A percentile compares a stretch with the other conserved stretches of the same genome.
Evolutionary conservation across 768 basidiomycete genomes (phyloP).

Genomic region (Leucosporidium scottii): DNA sequence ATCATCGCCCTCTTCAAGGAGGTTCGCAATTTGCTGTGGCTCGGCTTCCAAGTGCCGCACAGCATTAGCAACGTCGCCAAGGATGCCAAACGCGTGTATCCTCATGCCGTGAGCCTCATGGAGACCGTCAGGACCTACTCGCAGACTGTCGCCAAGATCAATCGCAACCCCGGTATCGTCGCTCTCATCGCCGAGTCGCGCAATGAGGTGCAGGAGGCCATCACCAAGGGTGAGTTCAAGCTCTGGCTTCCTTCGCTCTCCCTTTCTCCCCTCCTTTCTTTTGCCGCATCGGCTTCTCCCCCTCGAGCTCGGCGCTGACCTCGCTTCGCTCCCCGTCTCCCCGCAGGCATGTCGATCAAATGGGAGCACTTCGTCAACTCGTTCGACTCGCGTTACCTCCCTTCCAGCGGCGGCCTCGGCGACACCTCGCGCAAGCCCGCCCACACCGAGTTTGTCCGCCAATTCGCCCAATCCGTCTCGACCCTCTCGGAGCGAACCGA

Average conservation of each 20-base stretch:
- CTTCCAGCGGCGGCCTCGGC: slow-evolving; percentile 42
- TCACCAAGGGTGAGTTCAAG: slow-evolving; percentile 61
- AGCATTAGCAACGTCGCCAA: slow-evolving; percentile 93
- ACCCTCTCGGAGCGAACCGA: slow-evolving; percentile 96
- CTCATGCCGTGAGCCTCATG: slow-evolving; percentile 93
- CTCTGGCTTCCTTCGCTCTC: background rate
- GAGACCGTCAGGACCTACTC: slow-evolving; percentile 98
- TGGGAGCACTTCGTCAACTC: slow-evolving; percentile 98
- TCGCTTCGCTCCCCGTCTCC: background rate
- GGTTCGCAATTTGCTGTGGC: slow-evolving; percentile 88
- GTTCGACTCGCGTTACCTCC: slow-evolving; percentile 59
- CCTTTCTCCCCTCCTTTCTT: background rate
- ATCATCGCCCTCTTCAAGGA: slow-evolving; percentile 99
- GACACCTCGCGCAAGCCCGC: slow-evolving; percentile 53
- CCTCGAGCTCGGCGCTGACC: background rate
- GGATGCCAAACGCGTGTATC: slow-evolving; percentile 96
- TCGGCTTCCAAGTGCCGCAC: slow-evolving; percentile 92
- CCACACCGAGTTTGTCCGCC: slow-evolving; percentile 89
- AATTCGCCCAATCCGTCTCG: slow-evolving; percentile 88
- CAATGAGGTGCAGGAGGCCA: slow-evolving; percentile 88
- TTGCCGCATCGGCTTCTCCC: background rate
- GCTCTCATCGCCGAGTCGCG: slow-evolving; percentile 92
- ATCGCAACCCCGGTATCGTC: slow-evolving; percentile 82
- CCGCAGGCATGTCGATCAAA: slow-evolving; percentile 78
- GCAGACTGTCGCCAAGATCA: slow-evolving; percentile 86